These are phyloP conservation scores for Trichocladium uniseriatum DNA, from an alignment of 495 filamentous ascomycete species.

Conservation along the genomic window DNA sequence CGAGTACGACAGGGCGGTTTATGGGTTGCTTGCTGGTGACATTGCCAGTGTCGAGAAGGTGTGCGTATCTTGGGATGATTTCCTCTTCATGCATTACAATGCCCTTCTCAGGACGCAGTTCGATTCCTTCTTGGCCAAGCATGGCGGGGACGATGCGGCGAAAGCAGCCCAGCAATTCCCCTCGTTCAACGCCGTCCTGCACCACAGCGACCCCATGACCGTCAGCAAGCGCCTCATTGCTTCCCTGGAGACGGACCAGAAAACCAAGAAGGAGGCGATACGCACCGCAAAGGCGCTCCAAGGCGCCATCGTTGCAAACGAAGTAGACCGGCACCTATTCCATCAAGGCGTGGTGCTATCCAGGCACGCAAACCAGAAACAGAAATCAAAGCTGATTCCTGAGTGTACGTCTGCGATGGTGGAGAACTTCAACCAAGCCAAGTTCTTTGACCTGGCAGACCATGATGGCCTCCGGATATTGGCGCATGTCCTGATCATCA, in stretches of 20 bases:
- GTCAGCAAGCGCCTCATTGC: conserved; percentile 43
- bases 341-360: conserved; percentile 50
- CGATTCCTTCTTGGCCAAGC: conserved; percentile 47
- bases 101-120: conserved; percentile 62
- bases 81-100: conserved; percentile 85
- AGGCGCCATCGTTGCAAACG: conserved; percentile 52
- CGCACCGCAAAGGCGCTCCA: conserved; percentile 56
- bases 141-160: conserved; percentile 34
- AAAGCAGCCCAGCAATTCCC: conserved; percentile 35
- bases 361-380: conserved; percentile 40
- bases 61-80: conserved; percentile 78
- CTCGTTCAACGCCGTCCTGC: conserved; percentile 42
- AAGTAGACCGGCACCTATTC: conserved; percentile 46
- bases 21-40: conserved; percentile 79
- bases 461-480: conserved; percentile 51
- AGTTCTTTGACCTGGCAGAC: conserved; percentile 43
- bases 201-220: conserved; percentile 42
- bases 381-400: conserved; percentile 43
- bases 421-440: conserved; percentile 28
- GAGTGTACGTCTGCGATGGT: conserved; percentile 16
- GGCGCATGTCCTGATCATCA: conserved; percentile 47
- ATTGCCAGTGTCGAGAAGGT: conserved; percentile 63
- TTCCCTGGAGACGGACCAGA: conserved; percentile 38
- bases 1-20: conserved; percentile 80
- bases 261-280: conserved; percentile 40